Conservation (phyloP, 257 asterid genomes). For the Solanum sejunctum region DNA sequence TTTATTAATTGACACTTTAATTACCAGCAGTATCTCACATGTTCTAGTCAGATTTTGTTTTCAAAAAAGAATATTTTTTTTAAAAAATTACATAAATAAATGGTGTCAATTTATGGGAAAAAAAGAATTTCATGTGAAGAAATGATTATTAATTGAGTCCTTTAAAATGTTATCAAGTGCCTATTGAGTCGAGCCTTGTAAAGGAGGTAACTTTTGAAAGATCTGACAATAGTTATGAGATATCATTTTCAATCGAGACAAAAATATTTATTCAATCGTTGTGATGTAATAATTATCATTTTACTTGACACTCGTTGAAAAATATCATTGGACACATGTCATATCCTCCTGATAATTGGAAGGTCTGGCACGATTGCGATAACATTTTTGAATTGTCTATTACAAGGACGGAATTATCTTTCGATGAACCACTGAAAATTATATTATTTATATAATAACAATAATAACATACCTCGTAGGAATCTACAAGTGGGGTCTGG, state of each 20-base stretch:
- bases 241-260: not conserved
- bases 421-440: too few species aligned
- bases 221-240: not conserved
- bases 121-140: not conserved
- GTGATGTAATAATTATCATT: too few species aligned
- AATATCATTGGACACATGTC: too few species aligned
- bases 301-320: too few species aligned
- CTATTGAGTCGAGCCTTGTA: not conserved
- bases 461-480: not conserved
- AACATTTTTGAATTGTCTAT: too few species aligned
- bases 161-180: not conserved
- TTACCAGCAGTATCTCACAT: not conserved
- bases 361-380: too few species aligned
- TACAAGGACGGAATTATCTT: too few species aligned
- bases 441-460: too few species aligned
- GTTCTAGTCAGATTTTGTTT: not conserved
- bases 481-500: too few species aligned
- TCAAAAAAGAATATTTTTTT: not conserved
- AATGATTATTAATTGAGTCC: not conserved
- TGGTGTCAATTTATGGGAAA: not conserved
- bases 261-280: too few species aligned
- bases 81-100: not conserved
- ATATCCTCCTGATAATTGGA: too few species aligned
- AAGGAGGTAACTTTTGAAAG: not conserved
- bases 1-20: not conserved